Percentiles rank a stretch among this genome's conserved stretches.
phyloP scores from a whole-genome alignment of 108 stramenopile genomes.

The Phaeodactylum tricornutum region DNA sequence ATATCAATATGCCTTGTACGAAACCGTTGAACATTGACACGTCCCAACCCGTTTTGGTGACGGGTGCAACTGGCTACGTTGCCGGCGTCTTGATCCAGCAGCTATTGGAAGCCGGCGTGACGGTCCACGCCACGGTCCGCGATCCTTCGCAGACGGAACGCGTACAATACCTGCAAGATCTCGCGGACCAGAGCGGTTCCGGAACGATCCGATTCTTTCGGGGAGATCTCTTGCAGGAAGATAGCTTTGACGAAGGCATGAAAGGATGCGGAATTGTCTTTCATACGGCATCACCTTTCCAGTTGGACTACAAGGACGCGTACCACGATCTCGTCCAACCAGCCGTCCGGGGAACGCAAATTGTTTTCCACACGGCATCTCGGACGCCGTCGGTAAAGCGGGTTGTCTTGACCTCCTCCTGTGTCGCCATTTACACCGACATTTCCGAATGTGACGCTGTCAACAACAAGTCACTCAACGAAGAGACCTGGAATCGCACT shows the following conservation, averaged over 20 bases:
- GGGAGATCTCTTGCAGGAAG: constrained; percentile 9
- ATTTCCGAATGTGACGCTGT: constrained; percentile 1
- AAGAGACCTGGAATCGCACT: constrained; percentile 11
- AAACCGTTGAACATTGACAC: neutral
- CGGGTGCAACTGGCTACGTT: constrained; percentile 14
- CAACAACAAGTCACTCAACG: neutral
- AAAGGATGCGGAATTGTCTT: constrained; percentile 12
- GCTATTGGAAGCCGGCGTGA: constrained; percentile 13
- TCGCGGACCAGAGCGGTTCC: constrained; percentile 1
- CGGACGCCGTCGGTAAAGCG: constrained; percentile 17
- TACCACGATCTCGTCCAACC: constrained; percentile 13
- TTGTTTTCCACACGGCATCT: constrained; percentile 6
- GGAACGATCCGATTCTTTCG: constrained; percentile 15
- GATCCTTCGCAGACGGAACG: constrained; percentile 7
- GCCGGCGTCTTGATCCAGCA: constrained; percentile 16
- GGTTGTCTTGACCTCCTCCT: constrained; percentile 12
- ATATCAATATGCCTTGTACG: too few relatives aligned
- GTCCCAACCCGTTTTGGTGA: constrained; percentile 6
- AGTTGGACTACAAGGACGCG: constrained; percentile 1
- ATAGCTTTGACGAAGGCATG: constrained; percentile 10
- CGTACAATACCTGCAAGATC: constrained; percentile 9
- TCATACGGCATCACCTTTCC: constrained; percentile 14
- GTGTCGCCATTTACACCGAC: constrained; percentile 7
- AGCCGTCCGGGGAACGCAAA: constrained; percentile 6
- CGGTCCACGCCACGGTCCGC: constrained; percentile 14